Evolutionary conservation across 495 filamentous ascomycete genomes (phyloP), one percentile per base, ranked within the genome.

Genomic region (Aspergillus saccharolyticus): DNA sequence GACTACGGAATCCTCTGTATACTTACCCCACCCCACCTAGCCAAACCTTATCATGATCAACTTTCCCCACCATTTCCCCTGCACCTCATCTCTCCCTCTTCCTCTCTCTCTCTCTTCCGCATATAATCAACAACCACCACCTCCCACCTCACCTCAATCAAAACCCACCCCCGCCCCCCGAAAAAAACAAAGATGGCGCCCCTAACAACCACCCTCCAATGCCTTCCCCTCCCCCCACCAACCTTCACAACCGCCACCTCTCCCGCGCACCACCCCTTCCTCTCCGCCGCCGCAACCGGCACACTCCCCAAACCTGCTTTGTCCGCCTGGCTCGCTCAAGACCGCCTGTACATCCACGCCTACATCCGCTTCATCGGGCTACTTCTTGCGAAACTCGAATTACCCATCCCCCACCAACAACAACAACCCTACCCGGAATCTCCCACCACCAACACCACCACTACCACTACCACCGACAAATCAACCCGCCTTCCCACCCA

Each of bases 251-350:
- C 33, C 33, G 33, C 33, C 5, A 39, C 33, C 17, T 64, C 67
- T 15, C 84, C 87, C 49, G 90, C 87, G 18, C 81, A 83, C 55
- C 77, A 83, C 58, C 80, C 82, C 1, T 92, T 92, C 75, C 83
- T 92, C 54, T 74, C 77, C 21, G 75, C 81, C 53, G 87, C 87
- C 22, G 87, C 87, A 22, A 70, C 75, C 51, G 88, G 88, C 54
- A 79, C 74, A 4, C 75, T 91, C 30, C 68, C 80, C 19, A 80
- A 81, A 45, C 60, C 70, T 1, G 66, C 73, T 0, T 79, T 91
- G 14, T 78, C 81, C 39, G 75, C 80, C 68, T 92, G 88, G 88
- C 80, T 92, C 43, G 79, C 85, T 20, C 87, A 90, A 70, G 89
- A 92, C 73, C 74, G 85, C 9, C 78, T 90, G 52, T 90, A 91